Conservation (phyloP, 129 eudicot species). For the Chrysanthemum lavandulifolium region DNA sequence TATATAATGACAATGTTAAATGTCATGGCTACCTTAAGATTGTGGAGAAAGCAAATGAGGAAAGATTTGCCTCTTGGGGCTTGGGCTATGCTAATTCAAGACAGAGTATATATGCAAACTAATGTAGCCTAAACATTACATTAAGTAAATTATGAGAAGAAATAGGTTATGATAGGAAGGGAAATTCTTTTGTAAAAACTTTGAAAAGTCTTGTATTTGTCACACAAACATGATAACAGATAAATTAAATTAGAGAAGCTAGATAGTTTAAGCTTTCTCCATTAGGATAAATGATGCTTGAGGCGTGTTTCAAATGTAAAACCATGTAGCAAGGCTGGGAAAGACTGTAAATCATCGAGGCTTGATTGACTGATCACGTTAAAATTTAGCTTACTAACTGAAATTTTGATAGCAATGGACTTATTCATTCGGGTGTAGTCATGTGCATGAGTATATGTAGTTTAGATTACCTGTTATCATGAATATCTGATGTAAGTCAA, state of each 20-base stretch:
- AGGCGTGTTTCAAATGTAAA: not conserved
- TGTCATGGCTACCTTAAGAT: constrained; percentile 11
- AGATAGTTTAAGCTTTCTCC: not conserved
- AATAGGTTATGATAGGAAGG: constrained; percentile 3
- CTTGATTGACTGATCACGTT: not conserved
- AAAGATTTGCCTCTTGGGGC: constrained; percentile 1
- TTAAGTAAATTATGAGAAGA: constrained; percentile 1
- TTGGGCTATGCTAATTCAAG: not conserved
- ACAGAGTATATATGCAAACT: not conserved
- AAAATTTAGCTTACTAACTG: not conserved
- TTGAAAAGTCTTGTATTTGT: not conserved
- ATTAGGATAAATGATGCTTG: not conserved
- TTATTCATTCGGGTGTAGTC: not conserved
- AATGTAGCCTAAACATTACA: constrained; percentile 5
- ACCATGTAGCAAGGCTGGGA: too few relatives aligned
- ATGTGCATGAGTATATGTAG: not conserved
- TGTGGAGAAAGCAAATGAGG: not conserved
- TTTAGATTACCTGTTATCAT: not conserved
- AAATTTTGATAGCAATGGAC: not conserved
- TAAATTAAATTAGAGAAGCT: not conserved
- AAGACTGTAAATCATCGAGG: not conserved
- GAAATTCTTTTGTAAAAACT: not conserved
- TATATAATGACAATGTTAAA: not conserved
- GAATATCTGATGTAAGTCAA: not conserved
- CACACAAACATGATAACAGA: not conserved